phyloP scores from a whole-genome alignment of 352 stramenopile species.

The Pythium brassicae region DNA sequence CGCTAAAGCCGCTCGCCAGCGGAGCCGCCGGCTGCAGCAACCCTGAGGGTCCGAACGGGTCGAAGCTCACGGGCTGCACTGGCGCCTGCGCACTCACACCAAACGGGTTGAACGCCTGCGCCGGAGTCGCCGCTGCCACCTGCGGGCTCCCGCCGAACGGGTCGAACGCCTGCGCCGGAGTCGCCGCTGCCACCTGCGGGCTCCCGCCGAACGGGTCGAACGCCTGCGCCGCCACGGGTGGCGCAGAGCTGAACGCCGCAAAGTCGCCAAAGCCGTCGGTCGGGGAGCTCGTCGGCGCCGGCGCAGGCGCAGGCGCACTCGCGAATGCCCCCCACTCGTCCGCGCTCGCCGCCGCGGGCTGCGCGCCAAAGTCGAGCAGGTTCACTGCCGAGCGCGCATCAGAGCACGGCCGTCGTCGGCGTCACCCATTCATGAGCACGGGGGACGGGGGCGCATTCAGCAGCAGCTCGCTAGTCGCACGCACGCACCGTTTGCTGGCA shows the following conservation, averaged over 20 bases:
- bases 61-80: constrained; percentile 20
- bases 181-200: neutral
- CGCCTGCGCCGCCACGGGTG: constrained; percentile 11
- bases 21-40: neutral
- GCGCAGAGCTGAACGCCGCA: constrained; percentile 29
- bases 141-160: constrained; percentile 22
- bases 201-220: constrained; percentile 33
- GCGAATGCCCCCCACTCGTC: constrained; percentile 27
- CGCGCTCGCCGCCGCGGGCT: constrained; percentile 8
- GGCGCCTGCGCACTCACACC: constrained; percentile 28
- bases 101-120: constrained; percentile 23
- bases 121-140: constrained; percentile 1
- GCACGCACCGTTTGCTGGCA: constrained; percentile 6
- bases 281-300: neutral
- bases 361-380: constrained; percentile 1
- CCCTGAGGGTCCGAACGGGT: constrained; percentile 13
- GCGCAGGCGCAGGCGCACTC: constrained; percentile 17
- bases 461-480: neutral
- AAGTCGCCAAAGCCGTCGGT: constrained; percentile 46
- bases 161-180: constrained; percentile 19
- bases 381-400: constrained; percentile 31
- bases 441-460: too few species aligned
- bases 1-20: constrained; percentile 3
- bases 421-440: constrained; percentile 16
- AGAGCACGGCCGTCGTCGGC: too few species aligned